These are phyloP conservation scores for Arabidopsis arenosa DNA, from an alignment of 345 rosid genomes.

Conservation along the genomic window DNA sequence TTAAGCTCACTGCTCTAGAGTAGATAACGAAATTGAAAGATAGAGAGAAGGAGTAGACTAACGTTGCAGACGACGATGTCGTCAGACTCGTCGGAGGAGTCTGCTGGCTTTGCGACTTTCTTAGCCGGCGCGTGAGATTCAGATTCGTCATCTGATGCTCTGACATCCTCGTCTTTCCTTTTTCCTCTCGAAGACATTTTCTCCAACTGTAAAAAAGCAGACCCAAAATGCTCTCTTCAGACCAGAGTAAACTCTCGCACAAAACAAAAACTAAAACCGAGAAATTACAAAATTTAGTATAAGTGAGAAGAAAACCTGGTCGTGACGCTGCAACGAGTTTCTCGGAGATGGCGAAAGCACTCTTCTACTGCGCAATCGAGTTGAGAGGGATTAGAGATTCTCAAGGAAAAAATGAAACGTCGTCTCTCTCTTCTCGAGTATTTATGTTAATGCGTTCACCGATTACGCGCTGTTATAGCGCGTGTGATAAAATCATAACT, in stretches of 20 bases:
- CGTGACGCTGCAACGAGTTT: not conserved
- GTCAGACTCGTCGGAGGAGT: slow-evolving; percentile 65
- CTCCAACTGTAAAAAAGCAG: not conserved
- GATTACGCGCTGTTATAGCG: slow-evolving; percentile 38
- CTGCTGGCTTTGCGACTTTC: slow-evolving; percentile 59
- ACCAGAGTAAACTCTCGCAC: slow-evolving; percentile 16
- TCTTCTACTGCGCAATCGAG: slow-evolving; percentile 16
- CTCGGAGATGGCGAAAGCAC: not conserved
- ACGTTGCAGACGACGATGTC: slow-evolving; percentile 85
- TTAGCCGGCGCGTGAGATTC: slow-evolving; percentile 66
- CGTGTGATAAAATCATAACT: slow-evolving; percentile 24
- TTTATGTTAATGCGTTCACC: slow-evolving; percentile 18
- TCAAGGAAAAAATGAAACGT: slow-evolving; percentile 20
- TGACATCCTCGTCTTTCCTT: slow-evolving; percentile 66
- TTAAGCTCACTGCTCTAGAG: slow-evolving; percentile 1
- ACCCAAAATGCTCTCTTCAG: slow-evolving; percentile 31
- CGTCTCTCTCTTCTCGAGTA: slow-evolving; percentile 6
- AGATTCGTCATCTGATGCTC: slow-evolving; percentile 63
- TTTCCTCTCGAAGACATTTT: slow-evolving; percentile 83
- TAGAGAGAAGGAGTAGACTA: not conserved
- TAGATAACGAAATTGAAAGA: not conserved
- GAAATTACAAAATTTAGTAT: not conserved
- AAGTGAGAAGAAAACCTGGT: slow-evolving; percentile 23
- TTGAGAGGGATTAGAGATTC: not conserved
- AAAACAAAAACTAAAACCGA: not conserved